Percentiles rank a stretch among this genome's conserved stretches.
Evolutionary conservation across 2,329 filamentous ascomycete species (phyloP).

Genomic region (Stachybotrys chartarum): DNA sequence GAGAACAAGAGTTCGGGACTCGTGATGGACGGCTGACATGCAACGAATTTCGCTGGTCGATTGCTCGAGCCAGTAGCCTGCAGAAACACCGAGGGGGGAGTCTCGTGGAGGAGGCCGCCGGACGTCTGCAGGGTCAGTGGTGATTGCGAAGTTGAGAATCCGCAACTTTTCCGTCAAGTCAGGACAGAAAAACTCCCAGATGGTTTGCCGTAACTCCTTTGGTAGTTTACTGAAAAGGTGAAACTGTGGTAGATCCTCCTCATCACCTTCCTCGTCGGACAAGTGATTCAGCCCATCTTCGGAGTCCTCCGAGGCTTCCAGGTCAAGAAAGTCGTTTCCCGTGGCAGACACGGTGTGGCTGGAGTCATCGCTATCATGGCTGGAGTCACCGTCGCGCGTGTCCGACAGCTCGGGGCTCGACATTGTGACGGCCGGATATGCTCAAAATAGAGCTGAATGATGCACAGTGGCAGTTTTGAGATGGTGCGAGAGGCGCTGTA

Average conservation of each 20-base stretch:
- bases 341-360: neutral
- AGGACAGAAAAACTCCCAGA: conserved; percentile 25
- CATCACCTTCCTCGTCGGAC: neutral
- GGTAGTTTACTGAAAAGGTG: conserved; percentile 17
- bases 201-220: conserved; percentile 19
- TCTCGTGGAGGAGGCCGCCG: conserved; percentile 2
- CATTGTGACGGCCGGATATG: neutral
- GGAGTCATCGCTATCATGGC: neutral
- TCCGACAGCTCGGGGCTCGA: neutral
- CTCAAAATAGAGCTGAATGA: too few species aligned
- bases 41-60: conserved; percentile 20
- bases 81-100: conserved; percentile 1
- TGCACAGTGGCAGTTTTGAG: too few species aligned
- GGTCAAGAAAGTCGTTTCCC: neutral
- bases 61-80: conserved; percentile 15
- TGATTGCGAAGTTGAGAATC: conserved; percentile 18
- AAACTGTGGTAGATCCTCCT: neutral
- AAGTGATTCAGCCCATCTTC: neutral
- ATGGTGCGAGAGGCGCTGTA: too few species aligned
- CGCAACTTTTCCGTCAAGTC: conserved; percentile 17
- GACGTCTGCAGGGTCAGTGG: conserved; percentile 3
- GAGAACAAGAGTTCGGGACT: conserved; percentile 26
- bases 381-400: neutral
- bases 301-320: neutral
- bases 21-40: conserved; percentile 24